phyloP scores from a whole-genome alignment of 108 stramenopile species.

The Cyclotella choctawhatcheeana region DNA sequence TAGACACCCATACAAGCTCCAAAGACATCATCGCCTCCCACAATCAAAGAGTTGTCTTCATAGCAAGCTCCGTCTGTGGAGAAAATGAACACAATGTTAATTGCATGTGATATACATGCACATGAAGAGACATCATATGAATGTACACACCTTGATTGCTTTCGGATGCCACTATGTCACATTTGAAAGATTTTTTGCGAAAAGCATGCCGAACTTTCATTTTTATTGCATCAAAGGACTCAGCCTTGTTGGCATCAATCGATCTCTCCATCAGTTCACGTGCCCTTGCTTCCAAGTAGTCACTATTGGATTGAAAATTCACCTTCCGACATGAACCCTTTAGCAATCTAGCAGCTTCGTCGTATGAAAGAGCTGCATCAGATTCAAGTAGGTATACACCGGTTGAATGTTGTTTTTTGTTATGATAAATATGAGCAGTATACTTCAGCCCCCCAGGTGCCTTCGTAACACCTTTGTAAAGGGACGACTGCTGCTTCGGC shows the following conservation, averaged over 20 bases:
- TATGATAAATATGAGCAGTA: neutral
- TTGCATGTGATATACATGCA: no score
- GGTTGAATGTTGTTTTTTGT: neutral
- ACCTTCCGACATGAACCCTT: neutral
- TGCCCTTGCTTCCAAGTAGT: neutral
- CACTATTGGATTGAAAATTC: neutral
- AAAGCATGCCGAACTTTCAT: no score
- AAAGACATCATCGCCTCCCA: neutral
- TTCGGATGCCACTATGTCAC: no score
- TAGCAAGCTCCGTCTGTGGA: neutral
- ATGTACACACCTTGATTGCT: no score
- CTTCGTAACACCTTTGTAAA: neutral
- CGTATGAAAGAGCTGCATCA: slow-evolving; percentile 5
- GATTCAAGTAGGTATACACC: neutral
- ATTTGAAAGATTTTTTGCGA: no score
- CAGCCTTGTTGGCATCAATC: neutral
- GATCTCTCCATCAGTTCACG: slow-evolving; percentile 1
- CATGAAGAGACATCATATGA: no score
- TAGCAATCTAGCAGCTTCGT: neutral
- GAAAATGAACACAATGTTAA: no score
- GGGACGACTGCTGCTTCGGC: neutral
- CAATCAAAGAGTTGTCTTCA: neutral
- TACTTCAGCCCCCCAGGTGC: neutral
- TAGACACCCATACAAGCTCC: neutral
- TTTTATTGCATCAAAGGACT: neutral